phyloP scores from a whole-genome alignment of 805 yeast genomes.

The Starmerella apicola region DNA sequence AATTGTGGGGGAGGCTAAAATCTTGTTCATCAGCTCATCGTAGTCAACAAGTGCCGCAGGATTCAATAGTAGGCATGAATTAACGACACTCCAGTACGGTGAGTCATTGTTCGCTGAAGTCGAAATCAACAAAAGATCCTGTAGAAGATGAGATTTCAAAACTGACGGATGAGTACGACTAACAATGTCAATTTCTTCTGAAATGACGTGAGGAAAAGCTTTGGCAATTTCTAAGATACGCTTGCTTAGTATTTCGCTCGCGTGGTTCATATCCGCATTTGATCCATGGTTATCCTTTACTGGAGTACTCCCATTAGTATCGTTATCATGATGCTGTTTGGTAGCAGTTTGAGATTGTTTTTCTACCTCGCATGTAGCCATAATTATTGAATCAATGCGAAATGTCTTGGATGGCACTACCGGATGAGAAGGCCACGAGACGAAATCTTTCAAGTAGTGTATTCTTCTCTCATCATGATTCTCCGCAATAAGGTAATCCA shows the following conservation, averaged over 20 bases:
- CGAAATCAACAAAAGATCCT: background rate
- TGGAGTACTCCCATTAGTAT: too few species aligned
- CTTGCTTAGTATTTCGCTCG: background rate
- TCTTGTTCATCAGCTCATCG: background rate
- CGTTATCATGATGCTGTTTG: too few species aligned
- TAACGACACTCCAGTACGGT: background rate
- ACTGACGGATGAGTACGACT: background rate
- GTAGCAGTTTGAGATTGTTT: background rate
- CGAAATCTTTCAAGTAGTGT: slow-evolving; percentile 1
- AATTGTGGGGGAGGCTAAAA: background rate
- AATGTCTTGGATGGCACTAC: background rate
- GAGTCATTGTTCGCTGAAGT: background rate
- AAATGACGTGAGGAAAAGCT: background rate
- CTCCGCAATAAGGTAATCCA: slow-evolving; percentile 4
- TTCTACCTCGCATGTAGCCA: slow-evolving; percentile 2
- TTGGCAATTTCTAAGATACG: background rate
- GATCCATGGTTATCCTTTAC: too few species aligned
- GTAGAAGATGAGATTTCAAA: background rate
- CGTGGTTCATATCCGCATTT: too few species aligned
- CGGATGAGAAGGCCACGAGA: background rate
- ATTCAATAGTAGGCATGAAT: background rate
- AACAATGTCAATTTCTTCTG: background rate
- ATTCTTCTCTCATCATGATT: background rate
- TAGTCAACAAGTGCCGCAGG: background rate
- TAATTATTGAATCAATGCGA: background rate